A percentile compares a stretch with the other conserved stretches of the same genome.
These are phyloP conservation scores for Russula earlei DNA, from an alignment of 768 basidiomycete genomes.

Conservation along the genomic window DNA sequence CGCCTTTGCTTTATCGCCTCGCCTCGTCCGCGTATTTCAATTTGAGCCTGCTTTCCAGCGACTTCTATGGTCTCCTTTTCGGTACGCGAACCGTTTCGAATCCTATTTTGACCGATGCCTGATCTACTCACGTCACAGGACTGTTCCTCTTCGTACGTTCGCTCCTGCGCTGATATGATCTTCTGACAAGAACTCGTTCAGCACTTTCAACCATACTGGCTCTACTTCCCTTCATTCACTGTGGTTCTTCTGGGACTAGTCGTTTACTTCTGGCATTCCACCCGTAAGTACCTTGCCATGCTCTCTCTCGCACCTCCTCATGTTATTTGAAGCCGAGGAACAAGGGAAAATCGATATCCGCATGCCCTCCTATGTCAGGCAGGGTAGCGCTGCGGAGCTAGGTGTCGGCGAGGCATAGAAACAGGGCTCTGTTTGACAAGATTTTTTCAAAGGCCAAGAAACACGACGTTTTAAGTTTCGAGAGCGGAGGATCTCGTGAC, in stretches of 20 bases:
- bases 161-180: not conserved
- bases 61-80: slow-evolving; percentile 81
- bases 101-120: slow-evolving; percentile 3
- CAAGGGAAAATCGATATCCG: slow-evolving; percentile 56
- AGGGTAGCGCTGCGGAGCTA: slow-evolving; percentile 7
- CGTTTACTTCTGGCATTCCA: slow-evolving; percentile 79
- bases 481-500: not conserved
- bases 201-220: slow-evolving; percentile 81
- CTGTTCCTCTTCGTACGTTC: slow-evolving; percentile 44
- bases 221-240: slow-evolving; percentile 75
- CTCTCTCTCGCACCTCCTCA: not conserved
- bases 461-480: not conserved
- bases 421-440: not conserved
- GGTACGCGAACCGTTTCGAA: slow-evolving; percentile 27
- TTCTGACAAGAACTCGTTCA: slow-evolving; percentile 24
- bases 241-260: slow-evolving; percentile 65
- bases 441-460: not conserved
- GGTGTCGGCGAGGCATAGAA: not conserved
- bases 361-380: slow-evolving; percentile 47
- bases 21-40: slow-evolving; percentile 84
- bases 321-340: slow-evolving; percentile 45
- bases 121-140: slow-evolving; percentile 22
- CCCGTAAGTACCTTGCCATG: slow-evolving; percentile 44
- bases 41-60: slow-evolving; percentile 74
- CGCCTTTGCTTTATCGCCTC: slow-evolving; percentile 77